A percentile compares a stretch with the other conserved stretches of the same genome.
These are phyloP conservation scores for Cryptosporidium sp. DNA, from an alignment of 169 alveolate species.

Conservation along the genomic window DNA sequence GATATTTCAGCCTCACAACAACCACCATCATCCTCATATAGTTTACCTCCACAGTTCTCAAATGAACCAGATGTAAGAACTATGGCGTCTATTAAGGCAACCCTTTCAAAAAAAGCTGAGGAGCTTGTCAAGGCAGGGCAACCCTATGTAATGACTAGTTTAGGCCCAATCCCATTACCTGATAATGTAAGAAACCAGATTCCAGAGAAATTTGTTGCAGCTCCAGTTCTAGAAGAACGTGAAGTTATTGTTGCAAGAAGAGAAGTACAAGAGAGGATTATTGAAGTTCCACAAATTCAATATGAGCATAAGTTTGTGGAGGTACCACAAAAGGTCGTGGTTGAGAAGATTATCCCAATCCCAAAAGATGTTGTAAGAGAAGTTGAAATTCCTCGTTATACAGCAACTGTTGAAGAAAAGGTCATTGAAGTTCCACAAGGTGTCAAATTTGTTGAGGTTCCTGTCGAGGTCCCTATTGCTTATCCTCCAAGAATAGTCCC, in stretches of 20 bases:
- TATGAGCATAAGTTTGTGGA: conserved; percentile 87
- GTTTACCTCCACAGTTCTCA: conserved; percentile 68
- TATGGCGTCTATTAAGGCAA: conserved; percentile 76
- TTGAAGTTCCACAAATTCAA: conserved; percentile 87
- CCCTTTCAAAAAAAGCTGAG: conserved; percentile 75
- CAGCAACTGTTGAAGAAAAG: conserved; percentile 88
- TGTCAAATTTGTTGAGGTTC: conserved; percentile 87
- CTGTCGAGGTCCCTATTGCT: conserved; percentile 88
- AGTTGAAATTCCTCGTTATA: conserved; percentile 84
- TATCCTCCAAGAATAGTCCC: conserved; percentile 89
- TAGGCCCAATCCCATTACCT: conserved; percentile 88
- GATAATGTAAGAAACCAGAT: conserved; percentile 84
- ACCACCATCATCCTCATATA: conserved; percentile 38
- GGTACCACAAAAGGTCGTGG: conserved; percentile 81
- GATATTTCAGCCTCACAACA: conserved; percentile 51
- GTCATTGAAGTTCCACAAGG: conserved; percentile 89
- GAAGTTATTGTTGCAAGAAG: conserved; percentile 87
- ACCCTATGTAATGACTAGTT: conserved; percentile 88
- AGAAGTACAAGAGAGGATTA: conserved; percentile 86
- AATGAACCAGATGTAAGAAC: conserved; percentile 74
- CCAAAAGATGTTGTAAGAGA: conserved; percentile 85
- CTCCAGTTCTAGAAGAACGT: conserved; percentile 87
- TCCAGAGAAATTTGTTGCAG: conserved; percentile 88
- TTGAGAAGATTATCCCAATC: conserved; percentile 84
- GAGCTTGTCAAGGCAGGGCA: conserved; percentile 76